These are phyloP conservation scores for Lophiostoma macrostomum DNA, from an alignment of 495 filamentous ascomycete species.

Conservation along the genomic window DNA sequence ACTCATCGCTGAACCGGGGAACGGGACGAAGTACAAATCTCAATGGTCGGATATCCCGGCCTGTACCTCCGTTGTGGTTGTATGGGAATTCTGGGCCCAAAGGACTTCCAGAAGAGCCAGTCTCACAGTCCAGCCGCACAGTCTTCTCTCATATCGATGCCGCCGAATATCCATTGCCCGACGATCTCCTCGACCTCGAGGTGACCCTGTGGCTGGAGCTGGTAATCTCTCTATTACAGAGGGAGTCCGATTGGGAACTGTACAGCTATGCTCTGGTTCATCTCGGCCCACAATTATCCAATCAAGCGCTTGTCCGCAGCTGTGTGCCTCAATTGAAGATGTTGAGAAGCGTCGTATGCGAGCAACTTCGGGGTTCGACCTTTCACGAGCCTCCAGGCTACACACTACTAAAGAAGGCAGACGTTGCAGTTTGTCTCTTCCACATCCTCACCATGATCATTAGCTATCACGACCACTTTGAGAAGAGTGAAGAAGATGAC, in stretches of 20 bases:
- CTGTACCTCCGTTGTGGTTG: slow-evolving; percentile 56
- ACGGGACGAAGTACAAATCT: slow-evolving; percentile 34
- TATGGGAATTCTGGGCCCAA: slow-evolving; percentile 49
- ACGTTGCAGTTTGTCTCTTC: slow-evolving; percentile 85
- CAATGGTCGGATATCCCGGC: slow-evolving; percentile 37
- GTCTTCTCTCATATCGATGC: slow-evolving; percentile 38
- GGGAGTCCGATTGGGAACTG: slow-evolving; percentile 85
- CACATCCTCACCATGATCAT: slow-evolving; percentile 79
- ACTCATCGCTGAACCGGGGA: slow-evolving; percentile 40
- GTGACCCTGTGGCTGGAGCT: slow-evolving; percentile 73
- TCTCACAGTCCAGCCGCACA: slow-evolving; percentile 35
- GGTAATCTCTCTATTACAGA: slow-evolving; percentile 68
- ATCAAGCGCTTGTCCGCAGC: slow-evolving; percentile 77
- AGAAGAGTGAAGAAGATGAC: slow-evolving; percentile 81
- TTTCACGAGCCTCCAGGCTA: slow-evolving; percentile 35
- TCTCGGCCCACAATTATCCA: slow-evolving; percentile 82
- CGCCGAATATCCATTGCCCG: slow-evolving; percentile 16
- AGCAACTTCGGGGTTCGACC: slow-evolving; percentile 79
- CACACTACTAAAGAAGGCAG: slow-evolving; percentile 77
- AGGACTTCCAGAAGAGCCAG: slow-evolving; percentile 49
- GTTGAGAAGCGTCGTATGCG: slow-evolving; percentile 73
- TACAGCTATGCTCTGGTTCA: slow-evolving; percentile 89
- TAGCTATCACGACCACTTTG: slow-evolving; percentile 81
- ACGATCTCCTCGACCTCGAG: slow-evolving; percentile 49
- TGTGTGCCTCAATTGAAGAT: slow-evolving; percentile 69